phyloP scores from a whole-genome alignment of 805 yeast species.

The Hanseniaspora nectarophila region DNA sequence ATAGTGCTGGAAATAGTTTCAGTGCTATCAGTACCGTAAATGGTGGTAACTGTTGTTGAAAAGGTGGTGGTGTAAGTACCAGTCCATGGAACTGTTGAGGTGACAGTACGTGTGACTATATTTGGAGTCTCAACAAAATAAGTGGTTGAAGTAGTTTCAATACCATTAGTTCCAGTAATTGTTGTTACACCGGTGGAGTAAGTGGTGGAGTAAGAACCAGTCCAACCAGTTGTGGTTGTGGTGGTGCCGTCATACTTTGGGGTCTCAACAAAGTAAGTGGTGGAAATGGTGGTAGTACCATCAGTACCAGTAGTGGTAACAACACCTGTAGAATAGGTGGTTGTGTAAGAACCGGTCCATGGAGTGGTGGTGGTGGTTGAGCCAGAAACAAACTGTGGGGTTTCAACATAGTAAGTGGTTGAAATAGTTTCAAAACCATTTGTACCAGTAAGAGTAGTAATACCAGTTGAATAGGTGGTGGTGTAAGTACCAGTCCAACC shows the following conservation, averaged over 20 bases:
- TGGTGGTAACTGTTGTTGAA: constrained; percentile 14
- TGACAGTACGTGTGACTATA: neutral
- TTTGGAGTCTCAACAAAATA: neutral
- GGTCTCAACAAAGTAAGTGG: neutral
- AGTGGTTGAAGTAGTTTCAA: constrained; percentile 10
- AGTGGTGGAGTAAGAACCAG: neutral
- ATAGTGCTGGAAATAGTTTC: neutral
- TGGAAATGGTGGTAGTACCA: neutral
- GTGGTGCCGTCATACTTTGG: neutral
- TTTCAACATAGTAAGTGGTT: neutral
- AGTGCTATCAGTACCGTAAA: constrained; percentile 4
- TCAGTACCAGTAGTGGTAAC: constrained; percentile 14
- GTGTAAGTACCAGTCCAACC: neutral
- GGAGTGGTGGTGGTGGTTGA: neutral
- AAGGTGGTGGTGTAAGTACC: neutral
- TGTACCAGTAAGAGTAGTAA: neutral
- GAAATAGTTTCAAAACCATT: neutral
- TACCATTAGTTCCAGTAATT: constrained; percentile 15
- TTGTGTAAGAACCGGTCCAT: neutral
- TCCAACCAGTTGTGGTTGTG: neutral
- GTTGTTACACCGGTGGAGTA: constrained; percentile 15
- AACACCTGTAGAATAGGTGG: constrained; percentile 14
- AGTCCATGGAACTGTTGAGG: neutral
- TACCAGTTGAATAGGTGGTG: neutral
- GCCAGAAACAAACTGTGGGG: neutral